Evolutionary conservation across 768 basidiomycete genomes (phyloP).

Genomic region (Gloeophyllum trabeum): DNA sequence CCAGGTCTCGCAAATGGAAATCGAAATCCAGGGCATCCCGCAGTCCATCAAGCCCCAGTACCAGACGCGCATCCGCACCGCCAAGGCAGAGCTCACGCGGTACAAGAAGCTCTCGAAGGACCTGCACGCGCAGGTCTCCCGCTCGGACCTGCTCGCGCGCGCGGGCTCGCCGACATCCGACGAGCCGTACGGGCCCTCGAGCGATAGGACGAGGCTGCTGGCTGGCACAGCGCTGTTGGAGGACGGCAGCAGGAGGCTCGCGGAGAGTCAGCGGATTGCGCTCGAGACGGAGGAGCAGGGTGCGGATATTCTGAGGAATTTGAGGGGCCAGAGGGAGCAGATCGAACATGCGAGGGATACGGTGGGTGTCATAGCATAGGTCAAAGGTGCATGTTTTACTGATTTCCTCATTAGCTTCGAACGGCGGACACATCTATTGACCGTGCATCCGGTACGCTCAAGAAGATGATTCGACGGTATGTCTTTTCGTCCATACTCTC

Average conservation of each 20-base stretch:
- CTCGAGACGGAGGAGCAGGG: constrained; percentile 96
- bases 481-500: constrained; percentile 15
- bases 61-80: constrained; percentile 58
- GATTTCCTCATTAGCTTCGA: constrained; percentile 42
- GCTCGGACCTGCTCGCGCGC: constrained; percentile 59
- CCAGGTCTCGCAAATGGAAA: constrained; percentile 98
- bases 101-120: constrained; percentile 81
- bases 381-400: background rate
- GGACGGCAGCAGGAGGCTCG: constrained; percentile 75
- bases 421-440: constrained; percentile 86
- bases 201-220: constrained; percentile 72
- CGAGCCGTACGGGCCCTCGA: constrained; percentile 64
- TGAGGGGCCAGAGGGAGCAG: constrained; percentile 84
- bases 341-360: constrained; percentile 90
- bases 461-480: constrained; percentile 92
- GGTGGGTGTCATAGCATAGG: constrained; percentile 30
- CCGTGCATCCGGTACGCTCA: constrained; percentile 82
- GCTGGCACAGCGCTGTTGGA: constrained; percentile 69
- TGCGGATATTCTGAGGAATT: constrained; percentile 79
- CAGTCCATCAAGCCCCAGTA: constrained; percentile 73
- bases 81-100: constrained; percentile 64
- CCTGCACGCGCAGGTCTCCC: constrained; percentile 53
- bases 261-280: constrained; percentile 87
- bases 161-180: constrained; percentile 39
- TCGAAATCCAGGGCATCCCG: constrained; percentile 92